phyloP scores from a whole-genome alignment of 306 rosid species.

The Abrus precatorius region DNA sequence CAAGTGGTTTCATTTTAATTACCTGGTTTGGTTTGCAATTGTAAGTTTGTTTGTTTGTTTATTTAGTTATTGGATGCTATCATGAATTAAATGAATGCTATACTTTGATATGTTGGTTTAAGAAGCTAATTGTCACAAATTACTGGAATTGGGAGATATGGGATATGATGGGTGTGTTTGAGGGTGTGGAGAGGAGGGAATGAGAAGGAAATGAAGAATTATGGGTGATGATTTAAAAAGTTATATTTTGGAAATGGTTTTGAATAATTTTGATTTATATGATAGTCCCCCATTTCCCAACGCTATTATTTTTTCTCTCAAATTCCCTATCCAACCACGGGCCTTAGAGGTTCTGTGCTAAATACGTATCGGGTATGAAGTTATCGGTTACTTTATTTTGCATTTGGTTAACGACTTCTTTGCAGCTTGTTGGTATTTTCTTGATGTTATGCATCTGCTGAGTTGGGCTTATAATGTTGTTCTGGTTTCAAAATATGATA shows the following conservation, averaged over 20 bases:
- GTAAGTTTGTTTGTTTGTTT: background rate
- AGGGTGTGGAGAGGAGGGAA: too few species aligned
- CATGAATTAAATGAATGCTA: background rate
- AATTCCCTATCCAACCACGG: background rate
- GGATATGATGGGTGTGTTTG: background rate
- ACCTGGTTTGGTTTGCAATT: background rate
- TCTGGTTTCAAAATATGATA: background rate
- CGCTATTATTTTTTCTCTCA: too few species aligned
- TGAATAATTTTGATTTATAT: background rate
- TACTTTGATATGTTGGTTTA: background rate
- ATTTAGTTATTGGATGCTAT: background rate
- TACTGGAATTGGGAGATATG: background rate
- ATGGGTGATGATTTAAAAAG: too few species aligned
- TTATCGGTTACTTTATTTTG: too few species aligned
- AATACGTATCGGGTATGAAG: too few species aligned
- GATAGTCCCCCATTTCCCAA: background rate
- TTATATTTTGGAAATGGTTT: too few species aligned
- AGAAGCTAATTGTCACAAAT: background rate
- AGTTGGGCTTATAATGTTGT: background rate
- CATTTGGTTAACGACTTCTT: too few species aligned
- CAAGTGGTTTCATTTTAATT: constrained; percentile 7
- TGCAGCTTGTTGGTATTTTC: too few species aligned
- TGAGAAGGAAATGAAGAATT: too few species aligned
- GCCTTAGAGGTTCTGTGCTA: background rate
- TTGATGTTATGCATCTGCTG: background rate